Percentiles rank a stretch among this genome's conserved stretches.
phyloP scores from a whole-genome alignment of 345 rosid species.

The Clausena lansium region DNA sequence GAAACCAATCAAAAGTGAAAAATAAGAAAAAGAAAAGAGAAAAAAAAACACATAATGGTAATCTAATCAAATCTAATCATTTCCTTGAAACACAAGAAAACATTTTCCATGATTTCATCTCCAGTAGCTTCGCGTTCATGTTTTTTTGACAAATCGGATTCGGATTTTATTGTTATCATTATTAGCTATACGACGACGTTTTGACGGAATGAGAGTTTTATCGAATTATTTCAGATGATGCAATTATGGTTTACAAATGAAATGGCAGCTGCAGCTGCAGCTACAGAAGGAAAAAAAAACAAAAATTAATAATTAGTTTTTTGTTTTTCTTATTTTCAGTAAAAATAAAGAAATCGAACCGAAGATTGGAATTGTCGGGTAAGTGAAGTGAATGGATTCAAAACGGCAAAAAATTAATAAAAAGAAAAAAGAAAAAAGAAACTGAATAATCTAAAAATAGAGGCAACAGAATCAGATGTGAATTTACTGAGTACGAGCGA shows the following conservation, averaged over 20 bases:
- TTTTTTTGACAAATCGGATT: conserved; percentile 4
- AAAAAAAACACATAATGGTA: neutral
- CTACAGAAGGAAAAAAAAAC: no score
- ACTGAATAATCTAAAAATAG: no score
- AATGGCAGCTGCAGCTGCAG: neutral
- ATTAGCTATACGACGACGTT: neutral
- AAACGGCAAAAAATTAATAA: neutral
- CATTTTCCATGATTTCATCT: conserved; percentile 7
- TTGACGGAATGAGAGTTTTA: neutral
- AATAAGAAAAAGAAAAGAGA: neutral
- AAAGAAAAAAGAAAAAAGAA: no score
- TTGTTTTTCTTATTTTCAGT: neutral
- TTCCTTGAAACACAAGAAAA: conserved; percentile 41
- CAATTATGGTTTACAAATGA: neutral
- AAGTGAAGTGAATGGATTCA: neutral
- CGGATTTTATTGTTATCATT: neutral
- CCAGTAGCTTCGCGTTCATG: neutral
- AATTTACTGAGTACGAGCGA: neutral
- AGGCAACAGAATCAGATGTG: neutral
- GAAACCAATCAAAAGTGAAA: conserved; percentile 7
- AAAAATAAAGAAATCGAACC: no score
- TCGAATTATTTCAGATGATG: neutral
- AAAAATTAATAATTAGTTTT: no score
- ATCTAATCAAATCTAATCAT: neutral
- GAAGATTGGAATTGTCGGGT: neutral